These are phyloP conservation scores for Nectriaceae sp. DNA, from an alignment of 2,329 filamentous ascomycete species.

Conservation along the genomic window DNA sequence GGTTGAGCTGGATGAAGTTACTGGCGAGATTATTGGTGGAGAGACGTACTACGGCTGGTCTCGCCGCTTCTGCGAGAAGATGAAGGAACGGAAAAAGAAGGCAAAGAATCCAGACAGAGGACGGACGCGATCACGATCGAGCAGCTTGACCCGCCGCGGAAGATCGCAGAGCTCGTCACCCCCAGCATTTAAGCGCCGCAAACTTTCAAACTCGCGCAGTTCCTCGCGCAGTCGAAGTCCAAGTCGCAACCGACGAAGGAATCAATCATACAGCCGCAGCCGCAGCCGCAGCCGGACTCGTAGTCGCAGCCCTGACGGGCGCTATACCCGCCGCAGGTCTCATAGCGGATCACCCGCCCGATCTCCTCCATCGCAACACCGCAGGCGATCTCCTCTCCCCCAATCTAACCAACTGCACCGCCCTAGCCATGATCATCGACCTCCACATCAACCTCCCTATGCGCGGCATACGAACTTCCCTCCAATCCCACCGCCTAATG, in stretches of 20 bases:
- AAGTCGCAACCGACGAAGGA: slow-evolving; percentile 34
- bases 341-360: slow-evolving; percentile 29
- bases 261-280: slow-evolving; percentile 31
- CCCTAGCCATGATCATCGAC: slow-evolving; percentile 25
- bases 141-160: slow-evolving; percentile 26
- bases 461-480: slow-evolving; percentile 22
- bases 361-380: slow-evolving; percentile 25
- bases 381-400: slow-evolving; percentile 11
- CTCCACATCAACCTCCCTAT: slow-evolving; percentile 23
- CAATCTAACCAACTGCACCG: slow-evolving; percentile 4
- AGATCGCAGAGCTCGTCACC: slow-evolving; percentile 35
- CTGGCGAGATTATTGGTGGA: slow-evolving; percentile 62
- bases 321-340: slow-evolving; percentile 19
- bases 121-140: slow-evolving; percentile 36
- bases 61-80: slow-evolving; percentile 74
- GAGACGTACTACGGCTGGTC: slow-evolving; percentile 92
- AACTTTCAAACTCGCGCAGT: slow-evolving; percentile 28
- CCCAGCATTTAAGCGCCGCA: slow-evolving; percentile 33
- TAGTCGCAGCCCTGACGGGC: slow-evolving; percentile 15
- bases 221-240: slow-evolving; percentile 27
- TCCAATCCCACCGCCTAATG: slow-evolving; percentile 24
- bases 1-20: slow-evolving; percentile 65
- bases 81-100: slow-evolving; percentile 59
- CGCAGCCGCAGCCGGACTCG: slow-evolving; percentile 20
- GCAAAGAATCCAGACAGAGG: slow-evolving; percentile 27